Base-by-base conservation (phyloP, 345 rosid species). In the Rhodomyrtus tomentosa region DNA sequence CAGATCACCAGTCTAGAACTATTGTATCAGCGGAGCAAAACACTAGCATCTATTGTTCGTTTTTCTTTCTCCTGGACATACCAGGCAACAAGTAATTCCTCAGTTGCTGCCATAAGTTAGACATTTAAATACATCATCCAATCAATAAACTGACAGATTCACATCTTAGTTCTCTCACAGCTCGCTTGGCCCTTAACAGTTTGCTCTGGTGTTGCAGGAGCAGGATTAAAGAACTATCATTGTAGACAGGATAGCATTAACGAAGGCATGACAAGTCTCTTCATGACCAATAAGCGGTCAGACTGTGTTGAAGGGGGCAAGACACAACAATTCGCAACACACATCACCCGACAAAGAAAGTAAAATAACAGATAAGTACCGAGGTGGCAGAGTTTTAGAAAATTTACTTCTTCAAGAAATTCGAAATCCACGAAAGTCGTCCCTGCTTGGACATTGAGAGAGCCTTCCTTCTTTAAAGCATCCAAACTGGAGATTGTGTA, bases 391-490 rank as follows among this genome's bases (percentile, higher is more conserved):
- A 55, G 29, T 18, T 36, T 49, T 7, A 59, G 82, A 42, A 27
- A 3, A 54, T 87, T 62, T 85, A 95, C 98, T 93, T 95, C 98
- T 89, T 95, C 97, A 45, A 94, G 91, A 86, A 96, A 96, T 81
- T 95, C 99, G 38, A 91, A 93, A 88, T 96, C 98, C 29, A 95
- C 98, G 81, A 96, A 96, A 52, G 98, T 92, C 54, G 96, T 92
- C 62, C 98, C 98, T 29, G 95, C 99, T 92, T 96, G 99, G 87
- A 95, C 90, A 87, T 95, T 96, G 80, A 95, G 93, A 68, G 98
- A 94, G 62, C 99, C 98, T 92, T 95, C 96, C 87, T 95, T 93
- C 90, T 89, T 89, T 62, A 96, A 89, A 89, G 98, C 97, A 74
- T 94, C 97, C 81, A 93, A 88, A 83, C 98, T 93, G 50, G 99